These are phyloP conservation scores for Nicotiana sylvestris DNA, from an alignment of 257 asterid genomes.

Conservation along the genomic window DNA sequence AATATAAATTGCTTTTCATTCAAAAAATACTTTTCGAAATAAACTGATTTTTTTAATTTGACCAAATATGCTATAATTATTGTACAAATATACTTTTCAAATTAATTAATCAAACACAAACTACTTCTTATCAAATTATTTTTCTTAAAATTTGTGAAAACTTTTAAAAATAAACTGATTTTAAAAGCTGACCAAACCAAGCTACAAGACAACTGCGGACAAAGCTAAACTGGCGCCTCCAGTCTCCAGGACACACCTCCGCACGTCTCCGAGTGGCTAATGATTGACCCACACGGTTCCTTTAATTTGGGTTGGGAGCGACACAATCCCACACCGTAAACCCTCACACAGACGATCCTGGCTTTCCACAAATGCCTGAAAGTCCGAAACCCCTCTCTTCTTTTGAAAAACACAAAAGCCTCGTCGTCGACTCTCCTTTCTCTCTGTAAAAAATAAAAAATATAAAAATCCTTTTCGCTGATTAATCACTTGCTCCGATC, in stretches of 20 bases:
- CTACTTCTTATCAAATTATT: too few relatives aligned
- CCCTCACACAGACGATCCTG: neutral
- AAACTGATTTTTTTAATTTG: too few relatives aligned
- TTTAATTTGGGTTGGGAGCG: too few relatives aligned
- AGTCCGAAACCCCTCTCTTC: neutral
- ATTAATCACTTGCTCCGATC: conserved; percentile 9
- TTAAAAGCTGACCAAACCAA: too few relatives aligned
- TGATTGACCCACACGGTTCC: neutral
- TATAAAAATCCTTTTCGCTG: neutral
- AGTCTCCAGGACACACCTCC: neutral
- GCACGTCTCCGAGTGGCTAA: neutral
- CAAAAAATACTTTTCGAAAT: too few relatives aligned
- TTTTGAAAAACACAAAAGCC: neutral
- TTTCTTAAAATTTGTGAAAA: too few relatives aligned
- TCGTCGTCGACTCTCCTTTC: conserved; percentile 20
- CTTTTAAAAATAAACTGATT: too few relatives aligned
- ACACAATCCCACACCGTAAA: neutral
- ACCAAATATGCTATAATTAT: too few relatives aligned
- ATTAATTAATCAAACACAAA: too few relatives aligned
- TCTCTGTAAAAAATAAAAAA: neutral
- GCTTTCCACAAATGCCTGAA: neutral
- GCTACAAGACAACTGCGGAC: neutral
- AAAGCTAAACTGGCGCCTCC: conserved; percentile 2
- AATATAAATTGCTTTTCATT: too few relatives aligned
- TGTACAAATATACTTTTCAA: too few relatives aligned